These are phyloP conservation scores for Podospora didyma DNA, from an alignment of 495 filamentous ascomycete species.

Conservation along the genomic window DNA sequence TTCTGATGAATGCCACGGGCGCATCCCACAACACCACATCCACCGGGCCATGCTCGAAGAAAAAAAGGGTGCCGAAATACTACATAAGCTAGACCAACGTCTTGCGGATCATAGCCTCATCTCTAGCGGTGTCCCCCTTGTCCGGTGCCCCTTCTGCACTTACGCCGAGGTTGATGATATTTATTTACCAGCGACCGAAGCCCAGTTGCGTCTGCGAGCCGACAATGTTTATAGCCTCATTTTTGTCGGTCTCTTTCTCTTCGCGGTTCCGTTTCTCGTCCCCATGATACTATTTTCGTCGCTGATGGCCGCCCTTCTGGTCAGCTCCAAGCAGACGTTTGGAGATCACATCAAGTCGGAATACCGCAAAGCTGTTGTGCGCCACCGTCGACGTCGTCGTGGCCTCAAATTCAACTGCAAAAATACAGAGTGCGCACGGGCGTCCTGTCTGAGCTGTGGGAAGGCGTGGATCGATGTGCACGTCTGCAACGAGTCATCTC, in stretches of 20 bases:
- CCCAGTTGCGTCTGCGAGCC: slow-evolving; percentile 47
- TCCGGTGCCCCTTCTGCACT: slow-evolving; percentile 84
- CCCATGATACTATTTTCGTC: slow-evolving; percentile 38
- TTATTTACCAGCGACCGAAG: slow-evolving; percentile 51
- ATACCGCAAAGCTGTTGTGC: slow-evolving; percentile 52
- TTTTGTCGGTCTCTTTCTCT: slow-evolving; percentile 36
- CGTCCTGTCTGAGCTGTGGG: slow-evolving; percentile 74
- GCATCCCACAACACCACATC: slow-evolving; percentile 63
- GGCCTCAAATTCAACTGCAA: slow-evolving; percentile 72
- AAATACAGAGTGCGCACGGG: slow-evolving; percentile 57
- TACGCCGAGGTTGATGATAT: slow-evolving; percentile 87
- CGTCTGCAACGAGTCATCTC: slow-evolving; percentile 77
- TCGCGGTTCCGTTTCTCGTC: slow-evolving; percentile 50
- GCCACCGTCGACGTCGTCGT: slow-evolving; percentile 57
- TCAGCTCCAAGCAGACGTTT: slow-evolving; percentile 31
- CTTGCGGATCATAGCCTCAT: slow-evolving; percentile 67
- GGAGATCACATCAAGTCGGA: slow-evolving; percentile 34
- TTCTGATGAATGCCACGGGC: slow-evolving; percentile 65
- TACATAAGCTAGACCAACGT: slow-evolving; percentile 70
- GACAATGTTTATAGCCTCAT: slow-evolving; percentile 41
- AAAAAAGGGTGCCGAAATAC: slow-evolving; percentile 62
- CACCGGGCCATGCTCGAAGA: slow-evolving; percentile 64
- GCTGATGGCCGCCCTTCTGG: slow-evolving; percentile 24
- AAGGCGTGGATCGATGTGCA: slow-evolving; percentile 65
- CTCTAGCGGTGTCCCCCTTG: slow-evolving; percentile 66